Evolutionary conservation across 306 rosid species (phyloP), one percentile per base, ranked within the genome.

Genomic region (Senna tora): DNA sequence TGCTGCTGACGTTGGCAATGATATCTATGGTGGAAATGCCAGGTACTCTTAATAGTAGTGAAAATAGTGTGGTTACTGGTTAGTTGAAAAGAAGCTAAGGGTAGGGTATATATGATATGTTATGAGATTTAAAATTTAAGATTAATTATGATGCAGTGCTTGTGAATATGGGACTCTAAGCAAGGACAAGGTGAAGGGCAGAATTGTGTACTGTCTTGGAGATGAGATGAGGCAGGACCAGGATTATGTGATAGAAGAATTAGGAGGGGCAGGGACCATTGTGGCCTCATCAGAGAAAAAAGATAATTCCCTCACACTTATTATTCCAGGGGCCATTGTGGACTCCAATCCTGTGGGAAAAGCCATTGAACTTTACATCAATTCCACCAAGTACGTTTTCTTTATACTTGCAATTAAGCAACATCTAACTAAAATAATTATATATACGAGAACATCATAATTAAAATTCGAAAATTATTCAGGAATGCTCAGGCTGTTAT

Each of bases 321-420:
- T 81, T 9, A 75, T 90, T 72, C 89, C 98, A 14, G 85, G 80
- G 15, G 28, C 85, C 47, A 68, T n/a, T 50, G 42, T 85, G 59
- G 73, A 80, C 7, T 82, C 72, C 43, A 8, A 2, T 6, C 55
- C 77, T 14, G 87, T 33, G 14, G 82, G 84, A 60, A 69, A 75
- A 30, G 43, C 20, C 67, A 76, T 90, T 22, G 87, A 81, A 36
- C 75, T 3, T 15, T 93, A 93, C 49, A 85, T 93, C 67, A 93
- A 90, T 83, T 72, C 96, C 67, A 87, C 96, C 54, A 82, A 82
- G 98, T 92, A 88, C 0, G 60, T 61, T 81, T 14, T n/a, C n/a
- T 57, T 16, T 39, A 11, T 45, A 34, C 19, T n/a, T 10, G 17
- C 30, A 38, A 43, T 74, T 38, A 20, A 1, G 2, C 6, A 71